Percentiles rank a stretch among this genome's conserved stretches.
Evolutionary conservation across 345 rosid species (phyloP).

Genomic region (Corymbia maculata): DNA sequence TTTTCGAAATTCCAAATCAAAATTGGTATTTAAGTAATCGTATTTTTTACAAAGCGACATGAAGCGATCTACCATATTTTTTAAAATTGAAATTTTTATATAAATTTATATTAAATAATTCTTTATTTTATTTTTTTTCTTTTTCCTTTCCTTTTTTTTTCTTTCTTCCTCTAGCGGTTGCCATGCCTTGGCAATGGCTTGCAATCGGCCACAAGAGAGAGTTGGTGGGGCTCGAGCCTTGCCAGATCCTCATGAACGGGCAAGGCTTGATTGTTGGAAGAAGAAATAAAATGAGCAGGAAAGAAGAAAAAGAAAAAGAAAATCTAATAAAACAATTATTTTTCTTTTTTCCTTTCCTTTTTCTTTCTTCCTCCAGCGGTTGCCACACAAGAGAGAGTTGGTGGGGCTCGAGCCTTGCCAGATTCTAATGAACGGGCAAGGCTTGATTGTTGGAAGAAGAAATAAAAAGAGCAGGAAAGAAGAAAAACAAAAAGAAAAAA

Average conservation of each 20-base stretch:
- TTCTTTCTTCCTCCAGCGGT: too few species aligned
- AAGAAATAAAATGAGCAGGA: not conserved
- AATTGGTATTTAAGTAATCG: not conserved
- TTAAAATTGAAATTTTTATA: fast-evolving
- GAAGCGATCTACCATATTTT: not conserved
- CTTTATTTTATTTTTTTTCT: fast-evolving
- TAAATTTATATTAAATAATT: too few species aligned
- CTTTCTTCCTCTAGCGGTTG: too few species aligned
- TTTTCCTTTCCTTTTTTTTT: too few species aligned
- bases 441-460: not conserved
- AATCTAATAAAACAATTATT: too few species aligned
- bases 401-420: not conserved
- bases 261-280: not conserved
- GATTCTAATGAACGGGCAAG: not conserved
- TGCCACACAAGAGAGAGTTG: not conserved
- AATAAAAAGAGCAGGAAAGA: not conserved
- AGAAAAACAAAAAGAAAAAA: too few species aligned
- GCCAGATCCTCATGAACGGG: not conserved
- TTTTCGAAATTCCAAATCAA: not conserved
- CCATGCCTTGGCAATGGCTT: not conserved
- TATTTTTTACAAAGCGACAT: not conserved
- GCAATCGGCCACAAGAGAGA: not conserved
- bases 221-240: not conserved
- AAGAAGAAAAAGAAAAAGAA: too few species aligned
- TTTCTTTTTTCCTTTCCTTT: too few species aligned